Conservation (phyloP, 805 yeast genomes). For the Myxozyma kluyveri region DNA sequence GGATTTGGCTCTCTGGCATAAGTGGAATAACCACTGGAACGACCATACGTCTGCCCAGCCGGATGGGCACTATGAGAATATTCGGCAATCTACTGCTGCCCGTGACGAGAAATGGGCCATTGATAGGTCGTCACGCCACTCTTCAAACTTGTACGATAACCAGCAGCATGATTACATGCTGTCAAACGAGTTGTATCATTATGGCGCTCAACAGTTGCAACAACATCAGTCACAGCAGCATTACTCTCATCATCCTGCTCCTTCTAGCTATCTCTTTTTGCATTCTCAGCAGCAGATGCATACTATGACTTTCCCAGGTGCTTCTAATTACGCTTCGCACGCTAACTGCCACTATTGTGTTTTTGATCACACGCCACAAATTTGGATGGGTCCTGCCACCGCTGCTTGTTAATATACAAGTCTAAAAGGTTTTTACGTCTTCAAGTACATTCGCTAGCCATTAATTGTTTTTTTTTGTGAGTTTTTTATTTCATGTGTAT, state of each 20-base stretch:
- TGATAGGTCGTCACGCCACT: no score
- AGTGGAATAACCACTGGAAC: slow-evolving; percentile 35
- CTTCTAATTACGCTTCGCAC: slow-evolving; percentile 16
- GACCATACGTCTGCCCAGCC: not conserved
- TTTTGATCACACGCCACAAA: slow-evolving; percentile 15
- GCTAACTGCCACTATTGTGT: slow-evolving; percentile 24
- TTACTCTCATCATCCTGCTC: no score
- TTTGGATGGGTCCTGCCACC: slow-evolving; percentile 20
- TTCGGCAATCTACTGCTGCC: not conserved
- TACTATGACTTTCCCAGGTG: slow-evolving; percentile 1
- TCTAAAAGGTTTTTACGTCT: no score
- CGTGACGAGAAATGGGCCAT: no score
- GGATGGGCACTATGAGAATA: not conserved
- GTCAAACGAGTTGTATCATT: not conserved
- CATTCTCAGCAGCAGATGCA: slow-evolving; percentile 10
- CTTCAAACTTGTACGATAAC: no score
- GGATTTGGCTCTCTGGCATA: slow-evolving; percentile 37
- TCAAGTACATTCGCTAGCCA: no score
- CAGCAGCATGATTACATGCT: slow-evolving; percentile 1
- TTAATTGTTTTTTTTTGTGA: no score
- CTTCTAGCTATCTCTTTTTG: slow-evolving; percentile 2
- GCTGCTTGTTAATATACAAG: slow-evolving; percentile 25
- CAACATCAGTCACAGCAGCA: slow-evolving; percentile 3
- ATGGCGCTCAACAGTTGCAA: slow-evolving; percentile 2
- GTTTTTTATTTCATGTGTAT: no score